A percentile compares a stretch with the other conserved stretches of the same genome.
Evolutionary conservation across 257 asterid genomes (phyloP).

Genomic region (Nicotiana obtusifolia): DNA sequence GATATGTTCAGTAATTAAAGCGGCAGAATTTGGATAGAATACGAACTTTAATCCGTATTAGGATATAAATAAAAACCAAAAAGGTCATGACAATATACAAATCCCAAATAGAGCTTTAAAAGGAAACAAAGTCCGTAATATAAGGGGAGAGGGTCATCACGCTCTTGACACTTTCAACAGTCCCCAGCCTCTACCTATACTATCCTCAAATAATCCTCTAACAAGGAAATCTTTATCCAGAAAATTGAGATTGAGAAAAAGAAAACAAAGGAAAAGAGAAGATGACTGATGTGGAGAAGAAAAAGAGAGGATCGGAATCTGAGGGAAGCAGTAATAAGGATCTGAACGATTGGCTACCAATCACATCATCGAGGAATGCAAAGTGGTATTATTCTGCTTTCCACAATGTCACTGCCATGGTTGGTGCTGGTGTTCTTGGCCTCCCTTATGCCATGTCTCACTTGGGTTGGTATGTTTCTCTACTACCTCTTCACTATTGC

Average conservation of each 20-base stretch:
- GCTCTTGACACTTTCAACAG: not conserved
- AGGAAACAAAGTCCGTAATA: not conserved
- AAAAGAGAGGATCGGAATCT: not conserved
- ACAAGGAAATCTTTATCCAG: not conserved
- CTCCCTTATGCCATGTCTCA: conserved; percentile 56
- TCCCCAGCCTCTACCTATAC: not conserved
- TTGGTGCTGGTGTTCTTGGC: conserved; percentile 55
- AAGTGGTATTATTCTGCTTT: conserved; percentile 47
- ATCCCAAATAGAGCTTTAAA: not conserved
- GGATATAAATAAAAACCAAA: not conserved
- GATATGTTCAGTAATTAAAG: not conserved
- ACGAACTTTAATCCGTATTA: not conserved
- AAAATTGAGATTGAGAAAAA: not conserved
- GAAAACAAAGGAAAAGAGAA: not conserved
- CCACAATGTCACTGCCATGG: conserved; percentile 53
- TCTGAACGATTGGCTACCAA: conserved; percentile 42
- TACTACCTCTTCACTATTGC: no score
- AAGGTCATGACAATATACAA: not conserved
- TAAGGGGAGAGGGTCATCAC: not conserved
- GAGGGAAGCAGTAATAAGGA: conserved; percentile 2
- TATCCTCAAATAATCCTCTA: not conserved
- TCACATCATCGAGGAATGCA: conserved; percentile 33
- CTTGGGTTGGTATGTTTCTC: conserved; percentile 38
- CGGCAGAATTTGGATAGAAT: not conserved
- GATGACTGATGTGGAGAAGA: not conserved